These are phyloP conservation scores for Cordyceps cicadae DNA, from an alignment of 2,329 filamentous ascomycete genomes.

Conservation along the genomic window DNA sequence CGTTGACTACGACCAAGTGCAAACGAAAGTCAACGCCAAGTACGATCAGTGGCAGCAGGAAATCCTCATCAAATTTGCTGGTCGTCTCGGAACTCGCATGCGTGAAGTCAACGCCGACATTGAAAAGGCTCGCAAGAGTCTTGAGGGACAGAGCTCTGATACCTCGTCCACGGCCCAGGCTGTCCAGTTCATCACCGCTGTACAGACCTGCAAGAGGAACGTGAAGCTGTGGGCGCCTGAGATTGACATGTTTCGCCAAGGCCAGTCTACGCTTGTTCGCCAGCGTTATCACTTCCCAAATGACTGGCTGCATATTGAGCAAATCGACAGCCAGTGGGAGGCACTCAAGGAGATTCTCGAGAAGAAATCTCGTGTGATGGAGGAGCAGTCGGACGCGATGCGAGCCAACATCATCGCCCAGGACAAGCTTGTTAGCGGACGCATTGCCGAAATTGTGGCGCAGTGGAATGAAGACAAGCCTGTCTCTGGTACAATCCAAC, in stretches of 20 bases:
- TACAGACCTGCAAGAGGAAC: constrained; percentile 91
- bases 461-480: constrained; percentile 98
- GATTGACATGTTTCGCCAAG: constrained; percentile 91
- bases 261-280: constrained; percentile 82
- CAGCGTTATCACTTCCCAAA: constrained; percentile 89
- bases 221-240: constrained; percentile 92
- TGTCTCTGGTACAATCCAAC: constrained; percentile 86
- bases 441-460: constrained; percentile 72
- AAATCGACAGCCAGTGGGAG: constrained; percentile 94
- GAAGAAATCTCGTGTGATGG: constrained; percentile 88
- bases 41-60: constrained; percentile 99
- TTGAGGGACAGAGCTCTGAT: constrained; percentile 87
- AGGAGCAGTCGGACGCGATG: constrained; percentile 91
- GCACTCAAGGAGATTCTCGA: constrained; percentile 84
- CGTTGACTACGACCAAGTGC: constrained; percentile 97
- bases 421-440: constrained; percentile 82
- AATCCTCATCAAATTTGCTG: constrained; percentile 86
- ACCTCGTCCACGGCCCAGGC: constrained; percentile 93
- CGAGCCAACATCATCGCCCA: constrained; percentile 92
- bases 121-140: constrained; percentile 77
- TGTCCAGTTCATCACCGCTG: constrained; percentile 95
- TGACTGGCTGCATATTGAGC: constrained; percentile 93
- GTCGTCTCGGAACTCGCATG: constrained; percentile 81
- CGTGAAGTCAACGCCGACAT: constrained; percentile 87
- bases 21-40: constrained; percentile 96